Evolutionary conservation across 78 protist species (phyloP), one percentile per base, ranked within the genome.

Genomic region (Creolimax fragrantissima): DNA sequence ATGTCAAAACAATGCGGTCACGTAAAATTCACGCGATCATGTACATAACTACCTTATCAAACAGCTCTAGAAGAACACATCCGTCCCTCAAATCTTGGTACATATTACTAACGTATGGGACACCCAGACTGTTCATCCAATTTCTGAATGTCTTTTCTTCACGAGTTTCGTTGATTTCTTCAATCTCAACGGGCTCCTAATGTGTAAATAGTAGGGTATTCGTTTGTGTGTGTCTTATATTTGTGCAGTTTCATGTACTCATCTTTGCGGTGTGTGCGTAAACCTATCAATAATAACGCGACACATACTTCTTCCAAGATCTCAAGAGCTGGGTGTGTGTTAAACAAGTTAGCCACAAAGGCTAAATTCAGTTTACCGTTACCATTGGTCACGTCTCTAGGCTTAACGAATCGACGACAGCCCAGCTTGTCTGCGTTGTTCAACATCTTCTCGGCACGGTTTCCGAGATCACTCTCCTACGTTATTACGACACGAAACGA

Each of bases 341-440:
- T 97, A 97, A 98, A 98, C 41, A 98, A 88, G 81, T 96, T 96
- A 17, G 99, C 99, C 39, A 97, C 97, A 42, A 98, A 98, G 17
- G 98, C 98, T 36, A 97, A 86, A 95, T 98, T 98, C 47, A 98
- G 93, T 89, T 96, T 96, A 66, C 89, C 93, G 91, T 97, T 93
- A 32, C 98, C 99, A 11, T 45, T 90, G 47, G 81, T 95, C 37
- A 98, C 94, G 66, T 96, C 98, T 5, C 3, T 0, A 42, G 99
- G 95, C 45, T 32, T 88, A 43, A 98, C 83, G 89, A 96, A 96
- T 44, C 94, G 94, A 81, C 94, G 88, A 85, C 97, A 95, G 44
- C 94, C 96, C 3, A 97, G 81, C 94, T 96, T 97, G 85, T 92
- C 95, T n/a, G 99, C 99, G 44, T 95, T 67, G 37, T 58, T 89